Evolutionary conservation across 139 green algal species (phyloP).

Genomic region (Asterochloris sp.): DNA sequence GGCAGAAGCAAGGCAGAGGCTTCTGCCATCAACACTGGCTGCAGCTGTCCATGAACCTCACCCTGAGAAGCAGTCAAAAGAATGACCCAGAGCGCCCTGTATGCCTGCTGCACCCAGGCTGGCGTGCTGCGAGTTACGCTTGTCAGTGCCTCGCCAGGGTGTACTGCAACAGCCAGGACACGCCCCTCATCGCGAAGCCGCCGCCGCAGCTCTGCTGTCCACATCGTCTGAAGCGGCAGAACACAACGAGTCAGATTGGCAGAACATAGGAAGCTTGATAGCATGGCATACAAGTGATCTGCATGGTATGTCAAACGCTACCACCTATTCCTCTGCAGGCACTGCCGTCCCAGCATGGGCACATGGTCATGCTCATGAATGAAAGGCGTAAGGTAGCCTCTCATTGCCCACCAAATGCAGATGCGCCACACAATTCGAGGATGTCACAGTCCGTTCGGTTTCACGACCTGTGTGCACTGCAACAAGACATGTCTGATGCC

Average conservation of each 20-base stretch:
- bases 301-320: not conserved
- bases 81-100: not conserved
- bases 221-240: constrained; percentile 31
- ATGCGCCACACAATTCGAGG: too few species aligned
- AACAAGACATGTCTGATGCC: too few species aligned
- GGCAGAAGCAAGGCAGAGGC: too few species aligned
- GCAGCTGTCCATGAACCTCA: too few species aligned
- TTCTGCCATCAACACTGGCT: too few species aligned
- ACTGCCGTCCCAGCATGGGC: not conserved
- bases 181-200: constrained; percentile 11
- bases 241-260: not conserved
- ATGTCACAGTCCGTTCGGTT: too few species aligned
- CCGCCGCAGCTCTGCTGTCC: constrained; percentile 40
- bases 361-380: not conserved
- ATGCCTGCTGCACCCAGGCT: not conserved
- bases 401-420: too few species aligned
- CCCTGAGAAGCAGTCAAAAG: not conserved
- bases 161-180: constrained; percentile 35
- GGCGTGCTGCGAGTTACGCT: constrained; percentile 74
- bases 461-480: too few species aligned
- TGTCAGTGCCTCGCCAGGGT: constrained; percentile 82
- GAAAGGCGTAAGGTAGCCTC: too few species aligned
- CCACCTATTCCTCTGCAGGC: not conserved
- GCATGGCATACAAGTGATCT: not conserved
- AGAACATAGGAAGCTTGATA: not conserved